Percentiles rank a stretch among this genome's conserved stretches.
phyloP scores from a whole-genome alignment of 331 rosid genomes.

The Cydonia oblonga region DNA sequence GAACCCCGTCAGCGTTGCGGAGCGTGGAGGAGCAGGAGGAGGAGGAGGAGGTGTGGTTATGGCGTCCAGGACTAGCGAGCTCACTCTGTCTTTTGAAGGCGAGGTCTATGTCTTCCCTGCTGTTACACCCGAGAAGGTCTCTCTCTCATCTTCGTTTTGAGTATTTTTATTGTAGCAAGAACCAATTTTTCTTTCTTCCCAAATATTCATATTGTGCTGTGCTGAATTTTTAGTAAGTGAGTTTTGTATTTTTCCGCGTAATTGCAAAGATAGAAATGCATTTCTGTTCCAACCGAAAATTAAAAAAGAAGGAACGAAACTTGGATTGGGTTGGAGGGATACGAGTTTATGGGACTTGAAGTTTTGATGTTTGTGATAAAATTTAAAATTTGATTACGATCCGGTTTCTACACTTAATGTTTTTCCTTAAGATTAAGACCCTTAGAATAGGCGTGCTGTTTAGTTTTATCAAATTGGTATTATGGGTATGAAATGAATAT shows the following conservation, averaged over 20 bases:
- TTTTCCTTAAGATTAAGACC: neutral
- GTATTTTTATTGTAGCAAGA: neutral
- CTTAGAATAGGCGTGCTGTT: neutral
- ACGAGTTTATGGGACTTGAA: neutral
- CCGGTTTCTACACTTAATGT: too few species aligned
- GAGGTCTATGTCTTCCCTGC: slow-evolving; percentile 93
- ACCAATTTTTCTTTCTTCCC: neutral
- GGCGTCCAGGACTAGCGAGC: slow-evolving; percentile 72
- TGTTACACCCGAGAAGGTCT: slow-evolving; percentile 88
- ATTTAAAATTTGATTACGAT: neutral
- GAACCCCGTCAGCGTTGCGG: slow-evolving; percentile 34
- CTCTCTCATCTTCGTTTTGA: neutral
- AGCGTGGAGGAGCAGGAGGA: slow-evolving; percentile 20
- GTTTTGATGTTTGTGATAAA: neutral
- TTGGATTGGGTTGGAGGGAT: neutral
- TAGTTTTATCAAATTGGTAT: neutral
- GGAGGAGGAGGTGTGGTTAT: slow-evolving; percentile 11
- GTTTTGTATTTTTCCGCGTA: neutral
- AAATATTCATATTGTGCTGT: neutral
- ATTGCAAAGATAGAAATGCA: neutral
- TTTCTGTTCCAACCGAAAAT: neutral
- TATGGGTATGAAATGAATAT: neutral
- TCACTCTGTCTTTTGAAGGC: slow-evolving; percentile 93
- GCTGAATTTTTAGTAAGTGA: neutral
- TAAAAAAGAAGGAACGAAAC: neutral